These are phyloP conservation scores for Priceomyces haplophilus DNA, from an alignment of 805 yeast species.

Conservation along the genomic window DNA sequence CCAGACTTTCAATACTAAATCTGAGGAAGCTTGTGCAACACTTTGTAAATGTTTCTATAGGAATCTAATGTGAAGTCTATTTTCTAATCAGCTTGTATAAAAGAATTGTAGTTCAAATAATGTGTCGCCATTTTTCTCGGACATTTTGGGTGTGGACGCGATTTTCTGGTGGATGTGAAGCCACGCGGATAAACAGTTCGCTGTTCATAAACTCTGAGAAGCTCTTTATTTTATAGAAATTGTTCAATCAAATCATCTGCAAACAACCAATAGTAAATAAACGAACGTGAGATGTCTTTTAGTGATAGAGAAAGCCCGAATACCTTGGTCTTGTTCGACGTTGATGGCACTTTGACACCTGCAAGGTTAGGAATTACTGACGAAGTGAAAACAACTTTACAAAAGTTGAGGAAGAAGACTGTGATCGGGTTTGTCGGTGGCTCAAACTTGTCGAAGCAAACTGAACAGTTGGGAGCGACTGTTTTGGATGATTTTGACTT, in stretches of 20 bases:
- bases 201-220: not conserved
- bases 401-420: slow-evolving; percentile 80
- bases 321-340: slow-evolving; percentile 90
- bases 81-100: not conserved
- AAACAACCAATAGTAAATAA: not conserved
- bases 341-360: slow-evolving; percentile 97
- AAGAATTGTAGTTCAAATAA: not conserved
- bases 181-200: not conserved
- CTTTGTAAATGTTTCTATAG: slow-evolving; percentile 7
- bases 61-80: not conserved
- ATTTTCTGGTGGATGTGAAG: not conserved
- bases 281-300: slow-evolving; percentile 38
- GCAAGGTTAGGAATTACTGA: slow-evolving; percentile 79
- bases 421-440: slow-evolving; percentile 99
- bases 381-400: slow-evolving; percentile 72
- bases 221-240: not conserved
- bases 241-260: not conserved
- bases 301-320: slow-evolving; percentile 78
- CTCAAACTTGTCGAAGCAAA: slow-evolving; percentile 88
- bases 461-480: slow-evolving; percentile 88
- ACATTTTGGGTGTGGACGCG: too few relatives aligned
- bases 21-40: slow-evolving; percentile 15
- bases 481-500: slow-evolving; percentile 82
- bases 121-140: too few relatives aligned
- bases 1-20: slow-evolving; percentile 73